Percentiles rank a stretch among this genome's conserved stretches.
phyloP scores from a whole-genome alignment of 257 asterid species.

The Jasminum sambac region DNA sequence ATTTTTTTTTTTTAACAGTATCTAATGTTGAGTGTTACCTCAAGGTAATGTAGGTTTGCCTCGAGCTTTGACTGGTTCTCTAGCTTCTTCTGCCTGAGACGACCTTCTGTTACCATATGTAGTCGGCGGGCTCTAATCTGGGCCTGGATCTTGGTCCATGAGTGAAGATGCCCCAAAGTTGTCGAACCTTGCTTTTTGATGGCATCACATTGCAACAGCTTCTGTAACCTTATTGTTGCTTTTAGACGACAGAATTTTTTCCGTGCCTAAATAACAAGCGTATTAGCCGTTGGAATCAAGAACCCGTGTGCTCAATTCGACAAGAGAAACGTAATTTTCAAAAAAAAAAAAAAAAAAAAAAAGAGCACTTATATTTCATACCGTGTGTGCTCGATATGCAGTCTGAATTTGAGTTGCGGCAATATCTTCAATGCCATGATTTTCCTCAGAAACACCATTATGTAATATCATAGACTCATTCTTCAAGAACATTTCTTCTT shows the following conservation, averaged over 20 bases:
- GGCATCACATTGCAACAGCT: slow-evolving; percentile 50
- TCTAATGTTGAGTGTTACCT: slow-evolving; percentile 44
- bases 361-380: slow-evolving; percentile 16
- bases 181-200: slow-evolving; percentile 75
- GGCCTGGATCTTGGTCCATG: slow-evolving; percentile 76
- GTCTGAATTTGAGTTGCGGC: slow-evolving; percentile 89
- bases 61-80: slow-evolving; percentile 85
- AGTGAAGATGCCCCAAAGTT: slow-evolving; percentile 60
- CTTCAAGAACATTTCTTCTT: slow-evolving; percentile 29
- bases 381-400: slow-evolving; percentile 67
- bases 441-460: slow-evolving; percentile 36
- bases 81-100: slow-evolving; percentile 72
- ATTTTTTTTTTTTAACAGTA: not conserved
- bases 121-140: slow-evolving; percentile 71
- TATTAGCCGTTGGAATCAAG: slow-evolving; percentile 2
- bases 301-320: not conserved
- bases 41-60: slow-evolving; percentile 82
- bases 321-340: too few relatives aligned
- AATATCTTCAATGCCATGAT: slow-evolving; percentile 44
- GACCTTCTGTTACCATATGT: slow-evolving; percentile 76
- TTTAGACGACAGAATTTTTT: slow-evolving; percentile 50
- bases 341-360: too few relatives aligned
- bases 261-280: slow-evolving; percentile 64
- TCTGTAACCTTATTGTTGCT: slow-evolving; percentile 62
- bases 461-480: slow-evolving; percentile 28